Conservation (phyloP, 2,329 filamentous ascomycete species). For the Sporothrix dimorphospora region DNA sequence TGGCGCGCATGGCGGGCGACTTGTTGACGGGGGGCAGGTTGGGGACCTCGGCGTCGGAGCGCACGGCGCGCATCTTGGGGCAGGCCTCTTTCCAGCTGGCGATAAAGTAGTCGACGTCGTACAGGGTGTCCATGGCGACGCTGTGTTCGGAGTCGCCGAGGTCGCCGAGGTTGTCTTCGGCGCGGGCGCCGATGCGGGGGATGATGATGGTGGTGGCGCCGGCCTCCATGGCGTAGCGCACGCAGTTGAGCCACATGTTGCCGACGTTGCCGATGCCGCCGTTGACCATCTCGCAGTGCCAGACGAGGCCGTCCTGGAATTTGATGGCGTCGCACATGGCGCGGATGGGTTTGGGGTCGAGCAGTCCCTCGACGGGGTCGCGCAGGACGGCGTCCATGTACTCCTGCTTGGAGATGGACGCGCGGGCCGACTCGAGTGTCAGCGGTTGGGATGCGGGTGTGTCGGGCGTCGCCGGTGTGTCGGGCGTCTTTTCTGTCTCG, state of each 20-base stretch:
- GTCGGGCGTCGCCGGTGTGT: not conserved
- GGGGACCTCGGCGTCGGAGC: conserved; percentile 25
- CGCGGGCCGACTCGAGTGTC: conserved; percentile 5
- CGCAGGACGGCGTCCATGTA: conserved; percentile 33
- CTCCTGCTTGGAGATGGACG: conserved; percentile 27
- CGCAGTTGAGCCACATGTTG: conserved; percentile 44
- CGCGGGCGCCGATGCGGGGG: conserved; percentile 36
- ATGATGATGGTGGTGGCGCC: conserved; percentile 34
- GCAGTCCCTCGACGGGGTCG: conserved; percentile 33
- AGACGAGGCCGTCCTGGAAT: conserved; percentile 43
- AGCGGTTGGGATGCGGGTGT: not conserved
- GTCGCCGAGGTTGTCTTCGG: conserved; percentile 31
- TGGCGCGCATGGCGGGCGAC: conserved; percentile 17
- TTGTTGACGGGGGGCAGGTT: conserved; percentile 22
- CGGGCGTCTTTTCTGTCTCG: not conserved
- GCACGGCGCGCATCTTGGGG: conserved; percentile 33
- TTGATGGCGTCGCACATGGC: conserved; percentile 38
- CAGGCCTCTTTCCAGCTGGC: conserved; percentile 30
- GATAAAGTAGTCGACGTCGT: conserved; percentile 32
- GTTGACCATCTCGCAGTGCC: conserved; percentile 43
- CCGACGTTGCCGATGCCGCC: conserved; percentile 45
- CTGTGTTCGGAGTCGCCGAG: conserved; percentile 27
- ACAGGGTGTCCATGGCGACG: conserved; percentile 28
- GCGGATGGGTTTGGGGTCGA: conserved; percentile 33
- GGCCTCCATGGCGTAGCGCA: conserved; percentile 44